Evolutionary conservation across 1,284 basidiomycete species (phyloP), one percentile per base, ranked within the genome.

Genomic region (Polyporus tsugae): DNA sequence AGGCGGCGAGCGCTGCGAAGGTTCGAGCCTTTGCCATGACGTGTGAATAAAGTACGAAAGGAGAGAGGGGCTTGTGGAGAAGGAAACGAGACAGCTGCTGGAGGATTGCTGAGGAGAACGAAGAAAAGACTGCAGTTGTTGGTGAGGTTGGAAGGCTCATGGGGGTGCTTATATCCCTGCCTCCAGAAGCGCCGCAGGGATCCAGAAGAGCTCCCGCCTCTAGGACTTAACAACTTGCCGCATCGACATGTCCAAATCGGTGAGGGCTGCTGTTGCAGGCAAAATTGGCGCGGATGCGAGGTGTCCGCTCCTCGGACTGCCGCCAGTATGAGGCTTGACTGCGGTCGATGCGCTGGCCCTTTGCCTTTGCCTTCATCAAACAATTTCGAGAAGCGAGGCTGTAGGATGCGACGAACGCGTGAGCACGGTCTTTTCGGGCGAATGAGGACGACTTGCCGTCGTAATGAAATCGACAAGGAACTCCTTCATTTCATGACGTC

Each of bases 1-100:
- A 39, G 17, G 63, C 52, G 42, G 53, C 41, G n/a, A 64, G 63
- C 9, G 42, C 29, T 39, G 53, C 38, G 10, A 64, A 35, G 33
- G 38, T 42, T n/a, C 15, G 41, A 35, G 38, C 29, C 42, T 25
- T 41, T 36, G 10, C 49, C 63, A 64, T 64, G 13, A 38, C 19
- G 49, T 33, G 33, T 36, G 62, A 49, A 35, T 15, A 36, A 53
- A 36, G 11, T 41, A 53, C 3, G 49, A 38, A 25, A 52, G 22
- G 10, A 52, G 19, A 19, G 15, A 6, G 10, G 9, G 22, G 22
- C 22, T 4, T 2, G 41, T 7, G 60, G 29, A 62, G 44, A 62
- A 55, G 13, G 29, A 55, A 55, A 55, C 19, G 46, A 22, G n/a
- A 46, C 46, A 13, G 22, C 22, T 52, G 29, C 29, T 55, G 17